phyloP scores from a whole-genome alignment of 192 early-diverging fungal species.

The Gamsiella multidivaricata region DNA sequence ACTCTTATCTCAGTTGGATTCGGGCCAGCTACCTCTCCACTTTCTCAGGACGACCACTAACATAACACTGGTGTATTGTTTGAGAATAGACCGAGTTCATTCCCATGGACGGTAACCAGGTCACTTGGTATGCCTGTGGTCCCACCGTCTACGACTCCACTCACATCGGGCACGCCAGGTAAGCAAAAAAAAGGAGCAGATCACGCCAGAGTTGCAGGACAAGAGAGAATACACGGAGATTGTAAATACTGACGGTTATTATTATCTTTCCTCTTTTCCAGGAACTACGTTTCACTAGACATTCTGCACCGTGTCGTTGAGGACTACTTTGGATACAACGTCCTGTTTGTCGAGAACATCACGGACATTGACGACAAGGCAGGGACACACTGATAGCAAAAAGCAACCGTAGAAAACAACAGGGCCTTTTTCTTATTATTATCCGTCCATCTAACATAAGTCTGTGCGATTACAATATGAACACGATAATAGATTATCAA shows the following conservation, averaged over 20 bases:
- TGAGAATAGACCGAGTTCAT: slow-evolving; percentile 94
- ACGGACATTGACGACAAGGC: slow-evolving; percentile 99
- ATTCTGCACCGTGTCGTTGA: slow-evolving; percentile 93
- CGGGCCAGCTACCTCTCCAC: not conserved
- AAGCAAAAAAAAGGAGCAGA: slow-evolving; percentile 1
- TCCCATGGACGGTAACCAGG: slow-evolving; percentile 80
- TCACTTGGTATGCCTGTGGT: slow-evolving; percentile 98
- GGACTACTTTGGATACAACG: slow-evolving; percentile 96
- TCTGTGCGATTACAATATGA: not conserved
- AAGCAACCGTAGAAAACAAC: not conserved
- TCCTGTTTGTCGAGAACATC: slow-evolving; percentile 95
- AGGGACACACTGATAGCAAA: not conserved
- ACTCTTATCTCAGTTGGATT: not conserved
- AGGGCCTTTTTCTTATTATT: not conserved
- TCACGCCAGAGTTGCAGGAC: not conserved
- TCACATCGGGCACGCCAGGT: slow-evolving; percentile 97
- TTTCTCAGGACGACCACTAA: not conserved
- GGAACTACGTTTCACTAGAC: slow-evolving; percentile 93
- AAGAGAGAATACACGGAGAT: no score
- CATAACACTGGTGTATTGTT: not conserved
- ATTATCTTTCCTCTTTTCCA: slow-evolving; percentile 23
- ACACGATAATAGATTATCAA: slow-evolving; percentile 79
- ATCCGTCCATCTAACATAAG: no score
- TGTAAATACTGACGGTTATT: not conserved
- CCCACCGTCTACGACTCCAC: slow-evolving; percentile 97